Base-by-base conservation (phyloP, 192 early-diverging fungal species). In the Coemansia sp. region DNA sequence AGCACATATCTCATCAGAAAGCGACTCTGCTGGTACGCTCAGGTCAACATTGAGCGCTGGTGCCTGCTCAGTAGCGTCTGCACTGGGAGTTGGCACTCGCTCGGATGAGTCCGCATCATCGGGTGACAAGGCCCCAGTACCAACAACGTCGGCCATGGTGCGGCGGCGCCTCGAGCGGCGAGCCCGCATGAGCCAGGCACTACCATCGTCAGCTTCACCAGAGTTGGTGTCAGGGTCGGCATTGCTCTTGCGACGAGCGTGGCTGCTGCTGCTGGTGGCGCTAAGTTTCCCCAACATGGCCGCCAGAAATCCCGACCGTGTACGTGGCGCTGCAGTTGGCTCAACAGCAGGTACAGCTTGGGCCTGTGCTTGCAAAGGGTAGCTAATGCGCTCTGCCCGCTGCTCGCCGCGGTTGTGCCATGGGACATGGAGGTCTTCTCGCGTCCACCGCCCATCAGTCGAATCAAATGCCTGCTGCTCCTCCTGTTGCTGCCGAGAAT, bases 1-100 rank as follows among this genome's bases (percentile, higher is more conserved):
- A 9, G 53, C 67, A 31, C 55, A 70, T 8, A 79, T 67, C 31
- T 65, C 71, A 10, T 59, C 57, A 2, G 77, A 70, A 18, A 78
- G 67, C 23, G 76, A 57, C 24, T 56, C 64, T 36, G 31, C 28
- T 5, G 71, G 60, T 34, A 67, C 59, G 5, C 33, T 11, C 4
- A 73, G 13, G 14, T 35, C 48, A 24, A 70, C 66, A n/a, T 65
- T 69, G 16, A 64, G 76, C 45, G 71, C 45, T 7, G 66, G 62
- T 8, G 1, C 23, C 1, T 62, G 40, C 6, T 43, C 16, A 16
- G n/a, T 4, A 13, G 0, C 1, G 43, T 45, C 43, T n/a, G 8
- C 43, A 45, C 9, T 45, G 18, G 43, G n/a, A 20, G 43, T 9
- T 9, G n/a, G 43, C 18, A 20, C 43, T 20, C 18, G 43, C 43